Evolutionary conservation across 495 filamentous ascomycete species (phyloP).

Genomic region (Penicillium turbatum): DNA sequence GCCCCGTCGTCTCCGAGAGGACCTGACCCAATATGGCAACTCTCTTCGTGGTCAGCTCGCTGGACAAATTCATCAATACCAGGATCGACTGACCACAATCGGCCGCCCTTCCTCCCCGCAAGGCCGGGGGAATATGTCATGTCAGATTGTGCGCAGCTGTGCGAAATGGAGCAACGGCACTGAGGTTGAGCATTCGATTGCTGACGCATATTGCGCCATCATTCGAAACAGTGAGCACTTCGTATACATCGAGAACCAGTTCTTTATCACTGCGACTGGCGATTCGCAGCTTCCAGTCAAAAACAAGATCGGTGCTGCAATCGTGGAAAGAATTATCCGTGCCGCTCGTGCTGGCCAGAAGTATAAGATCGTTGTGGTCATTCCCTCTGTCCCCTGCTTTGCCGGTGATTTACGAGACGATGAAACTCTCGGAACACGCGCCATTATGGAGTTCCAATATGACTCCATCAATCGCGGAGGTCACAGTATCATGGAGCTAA

Average conservation of each 20-base stretch:
- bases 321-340: conserved; percentile 81
- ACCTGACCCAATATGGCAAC: conserved; percentile 35
- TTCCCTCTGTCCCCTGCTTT: conserved; percentile 86
- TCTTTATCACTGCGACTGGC: conserved; percentile 90
- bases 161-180: conserved; percentile 70
- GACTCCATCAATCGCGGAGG: conserved; percentile 85
- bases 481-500: conserved; percentile 76
- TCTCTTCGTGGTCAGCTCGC: conserved; percentile 42
- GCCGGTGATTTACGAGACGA: conserved; percentile 82
- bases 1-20: conserved; percentile 32
- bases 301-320: conserved; percentile 84
- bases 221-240: conserved; percentile 81
- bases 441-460: conserved; percentile 97
- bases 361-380: conserved; percentile 81
- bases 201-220: conserved; percentile 79
- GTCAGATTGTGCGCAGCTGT: conserved; percentile 66
- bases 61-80: conserved; percentile 47
- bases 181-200: conserved; percentile 76
- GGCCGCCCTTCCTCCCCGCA: conserved; percentile 25
- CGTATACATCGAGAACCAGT: conserved; percentile 95
- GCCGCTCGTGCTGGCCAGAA: conserved; percentile 66
- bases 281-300: conserved; percentile 71
- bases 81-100: conserved; percentile 33
- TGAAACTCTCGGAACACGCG: conserved; percentile 75
- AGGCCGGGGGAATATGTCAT: conserved; percentile 49